Conservation (phyloP, 306 rosid genomes). For the Sicyos baderoa region DNA sequence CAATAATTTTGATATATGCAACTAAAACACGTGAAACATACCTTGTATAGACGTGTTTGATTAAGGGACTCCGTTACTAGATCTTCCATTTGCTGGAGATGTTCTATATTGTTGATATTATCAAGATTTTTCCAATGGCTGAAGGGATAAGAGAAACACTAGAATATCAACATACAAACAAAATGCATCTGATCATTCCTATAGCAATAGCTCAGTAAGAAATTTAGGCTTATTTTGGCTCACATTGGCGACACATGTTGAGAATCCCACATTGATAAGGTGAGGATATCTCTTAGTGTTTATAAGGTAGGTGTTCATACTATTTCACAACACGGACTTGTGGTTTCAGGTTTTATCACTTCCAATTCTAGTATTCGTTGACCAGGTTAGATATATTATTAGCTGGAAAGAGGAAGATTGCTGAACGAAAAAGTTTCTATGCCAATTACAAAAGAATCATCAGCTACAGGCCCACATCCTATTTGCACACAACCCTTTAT, state of each 20-base stretch:
- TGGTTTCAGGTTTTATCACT: neutral
- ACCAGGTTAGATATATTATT: neutral
- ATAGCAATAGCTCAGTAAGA: neutral
- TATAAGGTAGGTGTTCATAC: too few species aligned
- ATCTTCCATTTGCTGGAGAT: slow-evolving; percentile 51
- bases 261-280: too few species aligned
- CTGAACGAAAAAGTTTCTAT: neutral
- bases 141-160: slow-evolving; percentile 21
- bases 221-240: neutral
- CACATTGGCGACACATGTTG: neutral
- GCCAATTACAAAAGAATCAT: neutral
- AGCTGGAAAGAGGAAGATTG: neutral
- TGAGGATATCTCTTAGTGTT: too few species aligned
- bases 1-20: neutral
- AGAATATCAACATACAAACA: slow-evolving; percentile 1
- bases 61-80: slow-evolving; percentile 59
- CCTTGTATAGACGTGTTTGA: slow-evolving; percentile 63
- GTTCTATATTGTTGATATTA: slow-evolving; percentile 54
- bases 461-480: too few species aligned
- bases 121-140: slow-evolving; percentile 61
- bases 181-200: slow-evolving; percentile 9
- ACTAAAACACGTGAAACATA: slow-evolving; percentile 15
- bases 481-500: too few species aligned
- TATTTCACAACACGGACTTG: neutral
- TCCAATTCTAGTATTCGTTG: neutral